Conservation (phyloP, 2,329 filamentous ascomycete species). For the Pseudogymnoascus sp. region DNA sequence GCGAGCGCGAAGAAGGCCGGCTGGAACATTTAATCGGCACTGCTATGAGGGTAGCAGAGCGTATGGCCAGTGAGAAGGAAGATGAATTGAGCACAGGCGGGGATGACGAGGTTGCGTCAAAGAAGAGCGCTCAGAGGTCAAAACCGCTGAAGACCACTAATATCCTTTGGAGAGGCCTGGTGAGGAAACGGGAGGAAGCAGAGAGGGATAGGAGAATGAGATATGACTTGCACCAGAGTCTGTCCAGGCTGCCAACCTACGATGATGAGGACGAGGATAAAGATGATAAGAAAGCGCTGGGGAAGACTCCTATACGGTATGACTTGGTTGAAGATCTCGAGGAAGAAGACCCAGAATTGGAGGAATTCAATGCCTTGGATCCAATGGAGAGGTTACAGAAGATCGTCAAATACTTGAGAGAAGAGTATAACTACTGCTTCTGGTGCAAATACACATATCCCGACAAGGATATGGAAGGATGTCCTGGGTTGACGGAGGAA, state of each 20-base stretch:
- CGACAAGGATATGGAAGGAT: slow-evolving; percentile 70
- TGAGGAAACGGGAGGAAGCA: slow-evolving; percentile 61
- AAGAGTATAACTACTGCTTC: slow-evolving; percentile 77
- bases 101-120: slow-evolving; percentile 18
- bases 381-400: slow-evolving; percentile 58
- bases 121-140: slow-evolving; percentile 27
- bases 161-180: slow-evolving; percentile 70
- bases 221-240: slow-evolving; percentile 58
- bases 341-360: slow-evolving; percentile 72
- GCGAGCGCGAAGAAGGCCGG: slow-evolving; percentile 61
- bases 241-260: slow-evolving; percentile 57
- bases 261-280: slow-evolving; percentile 63
- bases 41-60: slow-evolving; percentile 77
- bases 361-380: slow-evolving; percentile 67
- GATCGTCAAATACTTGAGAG: slow-evolving; percentile 63
- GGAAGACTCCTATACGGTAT: slow-evolving; percentile 47
- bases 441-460: slow-evolving; percentile 89
- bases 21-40: slow-evolving; percentile 63
- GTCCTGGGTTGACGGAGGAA: slow-evolving; percentile 80
- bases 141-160: slow-evolving; percentile 61
- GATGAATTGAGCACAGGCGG: slow-evolving; percentile 17
- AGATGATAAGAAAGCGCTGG: slow-evolving; percentile 64
- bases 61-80: slow-evolving; percentile 44
- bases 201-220: slow-evolving; percentile 61
- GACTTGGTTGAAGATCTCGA: slow-evolving; percentile 63